Evolutionary conservation across 345 rosid genomes (phyloP).

Genomic region (Syzygium aqueum): DNA sequence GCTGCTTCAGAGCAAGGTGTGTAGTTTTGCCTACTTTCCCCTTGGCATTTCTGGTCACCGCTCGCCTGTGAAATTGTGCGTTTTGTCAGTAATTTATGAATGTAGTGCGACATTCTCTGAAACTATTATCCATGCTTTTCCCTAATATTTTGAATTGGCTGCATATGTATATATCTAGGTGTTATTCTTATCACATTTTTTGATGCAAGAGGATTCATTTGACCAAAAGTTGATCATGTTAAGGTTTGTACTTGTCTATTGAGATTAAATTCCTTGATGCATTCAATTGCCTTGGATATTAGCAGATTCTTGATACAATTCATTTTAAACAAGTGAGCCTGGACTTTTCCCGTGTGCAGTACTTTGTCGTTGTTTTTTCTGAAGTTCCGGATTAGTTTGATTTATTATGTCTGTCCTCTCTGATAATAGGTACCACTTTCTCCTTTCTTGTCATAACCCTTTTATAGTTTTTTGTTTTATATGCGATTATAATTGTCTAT

Average conservation of each 20-base stretch:
- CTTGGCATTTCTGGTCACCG: background rate
- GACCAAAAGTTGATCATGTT: background rate
- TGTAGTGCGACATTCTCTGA: background rate
- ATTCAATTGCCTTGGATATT: background rate
- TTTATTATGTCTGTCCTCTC: background rate
- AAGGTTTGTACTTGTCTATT: background rate
- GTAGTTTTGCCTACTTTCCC: background rate
- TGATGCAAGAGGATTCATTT: background rate
- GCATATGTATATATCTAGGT: background rate
- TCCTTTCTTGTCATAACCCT: background rate
- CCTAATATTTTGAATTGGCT: background rate
- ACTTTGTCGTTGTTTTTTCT: background rate
- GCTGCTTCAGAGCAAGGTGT: constrained; percentile 86
- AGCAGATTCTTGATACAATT: background rate
- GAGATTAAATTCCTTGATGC: background rate
- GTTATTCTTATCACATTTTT: background rate
- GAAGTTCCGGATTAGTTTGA: background rate
- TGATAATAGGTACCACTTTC: background rate
- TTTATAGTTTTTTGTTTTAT: background rate
- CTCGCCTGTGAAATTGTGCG: background rate
- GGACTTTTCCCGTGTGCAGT: background rate
- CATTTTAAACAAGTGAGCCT: background rate
- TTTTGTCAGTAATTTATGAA: background rate
- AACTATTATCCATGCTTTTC: background rate
- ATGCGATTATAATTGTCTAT: background rate